These are phyloP conservation scores for Bassia scoparia DNA, from an alignment of 148 eudicot genomes.

Conservation along the genomic window DNA sequence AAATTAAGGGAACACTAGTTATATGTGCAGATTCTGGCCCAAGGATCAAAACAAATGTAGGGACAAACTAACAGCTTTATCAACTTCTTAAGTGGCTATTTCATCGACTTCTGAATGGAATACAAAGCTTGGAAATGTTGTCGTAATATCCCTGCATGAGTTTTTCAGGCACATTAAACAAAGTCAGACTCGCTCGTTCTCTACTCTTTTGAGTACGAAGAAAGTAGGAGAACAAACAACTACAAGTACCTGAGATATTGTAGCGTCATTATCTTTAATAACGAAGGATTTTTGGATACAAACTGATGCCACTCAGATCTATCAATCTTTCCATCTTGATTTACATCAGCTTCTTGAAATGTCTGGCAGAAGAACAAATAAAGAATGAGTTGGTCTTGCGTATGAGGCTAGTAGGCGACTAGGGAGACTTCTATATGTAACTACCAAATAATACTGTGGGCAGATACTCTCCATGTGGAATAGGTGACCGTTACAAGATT, in stretches of 20 bases:
- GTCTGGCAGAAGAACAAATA: constrained; percentile 42
- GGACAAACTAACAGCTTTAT: neutral
- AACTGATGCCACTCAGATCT: constrained; percentile 79
- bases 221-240: neutral
- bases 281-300: constrained; percentile 68
- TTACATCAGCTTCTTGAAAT: constrained; percentile 72
- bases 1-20: constrained; percentile 3
- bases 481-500: neutral
- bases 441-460: neutral
- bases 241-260: constrained; percentile 78
- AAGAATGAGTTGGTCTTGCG: neutral
- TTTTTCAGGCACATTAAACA: neutral
- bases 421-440: neutral
- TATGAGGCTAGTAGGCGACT: neutral
- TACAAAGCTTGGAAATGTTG: constrained; percentile 73
- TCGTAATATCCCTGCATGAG: constrained; percentile 67
- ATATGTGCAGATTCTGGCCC: constrained; percentile 21
- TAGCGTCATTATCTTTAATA: constrained; percentile 87
- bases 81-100: constrained; percentile 37
- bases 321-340: constrained; percentile 83
- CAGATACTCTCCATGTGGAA: neutral
- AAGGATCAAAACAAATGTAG: neutral
- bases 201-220: neutral
- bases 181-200: neutral
- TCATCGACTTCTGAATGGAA: constrained; percentile 77